Base-by-base conservation (phyloP, 1,284 basidiomycete genomes). In the Takashimella tepidaria region DNA sequence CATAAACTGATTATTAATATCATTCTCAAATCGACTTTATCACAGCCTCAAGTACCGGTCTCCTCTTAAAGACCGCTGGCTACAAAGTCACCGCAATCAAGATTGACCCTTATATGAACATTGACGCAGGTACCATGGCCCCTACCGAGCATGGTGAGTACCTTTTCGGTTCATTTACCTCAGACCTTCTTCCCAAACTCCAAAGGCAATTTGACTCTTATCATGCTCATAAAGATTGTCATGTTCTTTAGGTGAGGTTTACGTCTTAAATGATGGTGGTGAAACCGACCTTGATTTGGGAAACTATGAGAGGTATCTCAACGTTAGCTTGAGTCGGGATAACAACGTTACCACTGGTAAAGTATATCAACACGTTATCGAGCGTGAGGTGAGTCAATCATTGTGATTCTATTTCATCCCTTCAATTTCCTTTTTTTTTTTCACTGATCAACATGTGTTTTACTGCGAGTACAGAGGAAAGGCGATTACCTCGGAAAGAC, bases 21-120 rank as follows among this genome's bases (percentile, higher is more conserved):
- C n/a, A n/a, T n/a, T n/a, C n/a, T n/a, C n/a, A n/a, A n/a, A n/a
- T n/a, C n/a, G n/a, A 45, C 44, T 60, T 42, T n/a, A n/a, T n/a
- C 16, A 5, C 56, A 92, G 93, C 95, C 66, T 98, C 95, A 42
- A 98, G 93, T 57, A 98, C 96, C 16, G 95, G 95, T 60, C 81
- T 98, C 49, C 82, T 98, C 51, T 82, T 98, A 74, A 98, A 98
- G 80, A 98, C 91, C 47, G 85, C 87, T 27, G 95, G 95, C 45
- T 81, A 96, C 61, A 95, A 92, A 76, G 95, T 98, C 68, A 98
- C 96, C 2, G 89, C 96, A 23, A 98, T 98, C 81, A 98, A 98
- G 79, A 98, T 98, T 67, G 95, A 98, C 76, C 95, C 95, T 21
- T 98, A 98, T 74, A 98, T 98, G 93, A 98, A 98, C 79, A 97